phyloP scores from a whole-genome alignment of 1,284 basidiomycete species.

The Trichosporon ovoides region DNA sequence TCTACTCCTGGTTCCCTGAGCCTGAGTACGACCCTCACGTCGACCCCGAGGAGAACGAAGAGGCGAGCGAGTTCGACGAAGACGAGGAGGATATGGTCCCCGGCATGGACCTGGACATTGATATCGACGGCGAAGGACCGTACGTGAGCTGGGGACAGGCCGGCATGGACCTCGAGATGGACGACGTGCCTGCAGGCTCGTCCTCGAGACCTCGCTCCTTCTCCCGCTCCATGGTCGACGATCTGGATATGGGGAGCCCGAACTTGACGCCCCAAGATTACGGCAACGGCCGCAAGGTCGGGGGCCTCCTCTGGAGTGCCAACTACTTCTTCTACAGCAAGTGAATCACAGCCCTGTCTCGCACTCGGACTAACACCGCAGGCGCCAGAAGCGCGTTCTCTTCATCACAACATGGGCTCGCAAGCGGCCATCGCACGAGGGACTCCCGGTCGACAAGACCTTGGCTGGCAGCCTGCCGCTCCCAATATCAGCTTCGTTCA shows the following conservation, averaged over 20 bases:
- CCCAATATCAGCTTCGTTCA: conserved; percentile 34
- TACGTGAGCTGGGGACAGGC: conserved; percentile 31
- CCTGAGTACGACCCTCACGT: conserved; percentile 93
- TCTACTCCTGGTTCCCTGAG: conserved; percentile 91
- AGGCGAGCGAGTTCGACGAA: conserved; percentile 35
- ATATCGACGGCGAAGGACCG: conserved; percentile 36
- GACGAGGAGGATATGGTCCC: conserved; percentile 36
- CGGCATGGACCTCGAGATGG: conserved; percentile 31
- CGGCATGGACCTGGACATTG: conserved; percentile 34
- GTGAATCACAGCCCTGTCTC: conserved; percentile 51
- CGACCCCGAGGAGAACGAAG: conserved; percentile 67
- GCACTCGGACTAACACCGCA: conserved; percentile 11
- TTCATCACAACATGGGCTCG: conserved; percentile 93
- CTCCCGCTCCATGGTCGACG: conserved; percentile 45
- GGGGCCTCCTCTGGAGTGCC: conserved; percentile 91
- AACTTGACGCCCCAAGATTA: conserved; percentile 35
- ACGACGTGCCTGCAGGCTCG: conserved; percentile 19
- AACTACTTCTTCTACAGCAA: conserved; percentile 97
- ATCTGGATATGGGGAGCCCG: conserved; percentile 20
- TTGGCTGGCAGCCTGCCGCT: conserved; percentile 26
- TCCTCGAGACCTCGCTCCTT: conserved; percentile 6
- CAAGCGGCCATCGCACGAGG: conserved; percentile 47
- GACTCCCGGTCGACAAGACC: conserved; percentile 17
- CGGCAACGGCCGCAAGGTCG: conserved; percentile 54
- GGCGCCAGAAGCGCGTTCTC: conserved; percentile 73